phyloP scores from a whole-genome alignment of 1,284 basidiomycete genomes.

The Peniophora sp. region DNA sequence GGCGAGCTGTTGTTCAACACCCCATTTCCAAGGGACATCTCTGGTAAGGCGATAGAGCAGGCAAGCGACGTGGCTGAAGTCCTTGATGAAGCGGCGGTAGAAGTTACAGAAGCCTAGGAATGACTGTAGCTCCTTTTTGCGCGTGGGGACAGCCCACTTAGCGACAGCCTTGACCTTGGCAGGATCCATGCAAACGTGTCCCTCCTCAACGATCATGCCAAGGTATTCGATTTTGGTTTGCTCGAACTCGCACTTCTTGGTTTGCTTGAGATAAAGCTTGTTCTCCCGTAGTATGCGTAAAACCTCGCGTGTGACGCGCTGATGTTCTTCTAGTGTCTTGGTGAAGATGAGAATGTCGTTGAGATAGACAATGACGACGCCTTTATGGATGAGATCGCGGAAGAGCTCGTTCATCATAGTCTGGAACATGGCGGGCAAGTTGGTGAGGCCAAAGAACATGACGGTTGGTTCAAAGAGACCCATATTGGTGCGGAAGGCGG shows the following conservation, averaged over 20 bases:
- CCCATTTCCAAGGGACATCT: constrained; percentile 5
- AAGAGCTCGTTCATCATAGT: not conserved
- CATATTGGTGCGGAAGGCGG: constrained; percentile 4
- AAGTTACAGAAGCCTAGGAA: constrained; percentile 36
- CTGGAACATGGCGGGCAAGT: not conserved
- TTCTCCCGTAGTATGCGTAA: constrained; percentile 21
- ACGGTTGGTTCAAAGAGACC: constrained; percentile 3
- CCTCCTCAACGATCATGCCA: constrained; percentile 23
- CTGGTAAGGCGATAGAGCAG: constrained; percentile 17
- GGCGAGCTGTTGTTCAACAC: not conserved
- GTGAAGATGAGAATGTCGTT: constrained; percentile 1
- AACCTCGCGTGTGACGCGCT: constrained; percentile 14
- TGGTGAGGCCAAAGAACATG: constrained; percentile 2
- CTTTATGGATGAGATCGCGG: not conserved
- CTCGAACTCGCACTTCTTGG: constrained; percentile 31
- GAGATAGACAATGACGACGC: not conserved
- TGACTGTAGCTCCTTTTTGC: constrained; percentile 15
- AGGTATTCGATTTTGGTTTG: constrained; percentile 24
- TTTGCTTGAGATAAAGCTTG: constrained; percentile 22
- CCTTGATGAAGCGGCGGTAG: constrained; percentile 30
- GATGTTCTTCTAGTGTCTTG: not conserved
- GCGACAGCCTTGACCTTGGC: constrained; percentile 25
- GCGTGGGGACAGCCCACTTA: constrained; percentile 24
- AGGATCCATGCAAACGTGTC: constrained; percentile 24
- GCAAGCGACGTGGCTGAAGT: constrained; percentile 21